A percentile compares a stretch with the other conserved stretches of the same genome.
Evolutionary conservation across 2,329 filamentous ascomycete genomes (phyloP).

Genomic region (Penicillium palitans): DNA sequence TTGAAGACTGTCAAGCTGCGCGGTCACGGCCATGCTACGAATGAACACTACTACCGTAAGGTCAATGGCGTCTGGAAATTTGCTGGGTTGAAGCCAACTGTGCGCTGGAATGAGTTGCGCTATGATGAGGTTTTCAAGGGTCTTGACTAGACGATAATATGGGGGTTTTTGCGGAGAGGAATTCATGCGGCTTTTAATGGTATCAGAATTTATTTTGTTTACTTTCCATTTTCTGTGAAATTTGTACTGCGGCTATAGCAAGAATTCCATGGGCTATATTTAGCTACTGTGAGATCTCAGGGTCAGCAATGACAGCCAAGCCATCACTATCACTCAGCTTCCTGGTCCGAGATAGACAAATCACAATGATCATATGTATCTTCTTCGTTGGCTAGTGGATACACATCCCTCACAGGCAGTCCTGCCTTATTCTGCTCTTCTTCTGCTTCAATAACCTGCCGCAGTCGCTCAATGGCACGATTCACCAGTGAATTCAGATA

Average conservation of each 20-base stretch:
- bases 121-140: conserved; percentile 56
- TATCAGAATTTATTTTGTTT: background rate
- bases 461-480: background rate
- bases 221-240: background rate
- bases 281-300: background rate
- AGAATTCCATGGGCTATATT: background rate
- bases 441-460: background rate
- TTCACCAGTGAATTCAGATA: background rate
- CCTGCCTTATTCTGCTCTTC: background rate
- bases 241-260: background rate
- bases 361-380: background rate
- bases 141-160: conserved; percentile 10
- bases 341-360: background rate
- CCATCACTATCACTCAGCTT: background rate
- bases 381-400: background rate
- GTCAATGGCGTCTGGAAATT: conserved; percentile 63
- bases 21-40: conserved; percentile 61
- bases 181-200: background rate
- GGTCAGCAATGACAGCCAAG: background rate
- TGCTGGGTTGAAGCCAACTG: conserved; percentile 56
- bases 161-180: background rate
- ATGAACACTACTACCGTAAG: conserved; percentile 60
- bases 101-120: conserved; percentile 60
- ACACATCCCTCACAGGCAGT: background rate
- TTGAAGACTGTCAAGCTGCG: conserved; percentile 54